A percentile compares a stretch with the other conserved stretches of the same genome.
Evolutionary conservation across 2,329 filamentous ascomycete genomes (phyloP).

Genomic region (Diaporthe eres): DNA sequence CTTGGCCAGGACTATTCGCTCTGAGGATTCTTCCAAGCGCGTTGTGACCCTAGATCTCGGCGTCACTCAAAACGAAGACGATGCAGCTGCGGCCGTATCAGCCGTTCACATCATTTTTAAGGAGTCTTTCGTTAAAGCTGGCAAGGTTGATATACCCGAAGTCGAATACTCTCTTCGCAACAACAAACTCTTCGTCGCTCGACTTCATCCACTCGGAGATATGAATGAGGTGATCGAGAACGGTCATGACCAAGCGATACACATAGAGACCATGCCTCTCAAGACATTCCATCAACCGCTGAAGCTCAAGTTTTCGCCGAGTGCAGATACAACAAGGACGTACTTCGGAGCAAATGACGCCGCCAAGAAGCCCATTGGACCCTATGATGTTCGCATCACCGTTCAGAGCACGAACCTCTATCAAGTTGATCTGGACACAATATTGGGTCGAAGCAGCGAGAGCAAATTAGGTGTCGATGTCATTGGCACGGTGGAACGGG

Average conservation of each 20-base stretch:
- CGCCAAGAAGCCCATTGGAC: slow-evolving; percentile 42
- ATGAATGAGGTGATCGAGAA: slow-evolving; percentile 63
- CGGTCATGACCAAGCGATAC: slow-evolving; percentile 25
- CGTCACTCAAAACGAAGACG: background rate
- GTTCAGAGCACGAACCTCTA: slow-evolving; percentile 55
- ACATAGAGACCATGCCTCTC: slow-evolving; percentile 24
- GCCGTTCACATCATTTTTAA: slow-evolving; percentile 42
- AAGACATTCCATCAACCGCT: slow-evolving; percentile 24
- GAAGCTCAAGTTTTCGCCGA: slow-evolving; percentile 41
- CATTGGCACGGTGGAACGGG: slow-evolving; percentile 56
- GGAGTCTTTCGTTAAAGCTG: slow-evolving; percentile 46
- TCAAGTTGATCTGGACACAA: slow-evolving; percentile 54
- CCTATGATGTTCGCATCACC: slow-evolving; percentile 57
- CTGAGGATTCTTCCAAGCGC: slow-evolving; percentile 61
- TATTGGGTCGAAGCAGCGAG: slow-evolving; percentile 51
- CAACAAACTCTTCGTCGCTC: slow-evolving; percentile 59
- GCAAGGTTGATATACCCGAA: slow-evolving; percentile 48
- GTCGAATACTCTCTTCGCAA: slow-evolving; percentile 59
- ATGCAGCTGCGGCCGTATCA: background rate
- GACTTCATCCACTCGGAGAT: slow-evolving; percentile 55
- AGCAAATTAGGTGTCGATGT: slow-evolving; percentile 58
- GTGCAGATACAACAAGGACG: slow-evolving; percentile 39
- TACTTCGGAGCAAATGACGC: slow-evolving; percentile 43
- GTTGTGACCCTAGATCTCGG: slow-evolving; percentile 61
- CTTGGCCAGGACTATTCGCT: slow-evolving; percentile 62